A percentile compares a stretch with the other conserved stretches of the same genome.
Conservation (phyloP, 2,329 filamentous ascomycete genomes). For the Ophiognomonia clavigignenti-juglandacearum region DNA sequence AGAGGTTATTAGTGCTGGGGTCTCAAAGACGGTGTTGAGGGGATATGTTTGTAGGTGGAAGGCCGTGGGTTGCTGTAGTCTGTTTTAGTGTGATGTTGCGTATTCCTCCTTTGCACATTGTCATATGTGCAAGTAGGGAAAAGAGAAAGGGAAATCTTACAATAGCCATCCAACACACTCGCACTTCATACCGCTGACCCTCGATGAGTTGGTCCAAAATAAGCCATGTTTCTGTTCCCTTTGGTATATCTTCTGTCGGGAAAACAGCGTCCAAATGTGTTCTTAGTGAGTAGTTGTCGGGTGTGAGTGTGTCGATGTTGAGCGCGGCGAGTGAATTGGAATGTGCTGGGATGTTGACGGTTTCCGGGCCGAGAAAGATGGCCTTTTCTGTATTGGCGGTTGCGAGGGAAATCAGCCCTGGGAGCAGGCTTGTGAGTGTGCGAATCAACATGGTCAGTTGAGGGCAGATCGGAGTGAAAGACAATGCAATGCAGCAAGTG, state of each 20-base stretch:
- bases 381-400: conserved; percentile 83
- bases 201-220: conserved; percentile 66
- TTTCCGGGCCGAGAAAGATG: conserved; percentile 73
- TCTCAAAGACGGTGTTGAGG: conserved; percentile 55
- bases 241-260: conserved; percentile 45
- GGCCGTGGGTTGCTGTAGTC: conserved; percentile 78
- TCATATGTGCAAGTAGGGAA: neutral
- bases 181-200: conserved; percentile 79
- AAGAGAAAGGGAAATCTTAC: conserved; percentile 49
- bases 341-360: conserved; percentile 49
- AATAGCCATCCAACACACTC: conserved; percentile 89
- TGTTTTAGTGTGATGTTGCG: conserved; percentile 6
- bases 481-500: too few species aligned
- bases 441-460: conserved; percentile 5
- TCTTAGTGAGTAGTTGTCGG: conserved; percentile 49
- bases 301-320: conserved; percentile 60
- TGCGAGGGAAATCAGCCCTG: conserved; percentile 13
- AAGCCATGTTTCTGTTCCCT: conserved; percentile 71
- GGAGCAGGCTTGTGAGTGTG: conserved; percentile 14
- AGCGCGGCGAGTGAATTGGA: conserved; percentile 56
- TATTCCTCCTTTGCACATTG: neutral
- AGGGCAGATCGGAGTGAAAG: too few species aligned
- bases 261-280: conserved; percentile 65
- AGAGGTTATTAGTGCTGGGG: conserved; percentile 58
- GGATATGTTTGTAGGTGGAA: conserved; percentile 67